Percentiles rank a stretch among this genome's conserved stretches.
Evolutionary conservation across 2,329 filamentous ascomycete species (phyloP).

Genomic region (Neospermospora avenae): DNA sequence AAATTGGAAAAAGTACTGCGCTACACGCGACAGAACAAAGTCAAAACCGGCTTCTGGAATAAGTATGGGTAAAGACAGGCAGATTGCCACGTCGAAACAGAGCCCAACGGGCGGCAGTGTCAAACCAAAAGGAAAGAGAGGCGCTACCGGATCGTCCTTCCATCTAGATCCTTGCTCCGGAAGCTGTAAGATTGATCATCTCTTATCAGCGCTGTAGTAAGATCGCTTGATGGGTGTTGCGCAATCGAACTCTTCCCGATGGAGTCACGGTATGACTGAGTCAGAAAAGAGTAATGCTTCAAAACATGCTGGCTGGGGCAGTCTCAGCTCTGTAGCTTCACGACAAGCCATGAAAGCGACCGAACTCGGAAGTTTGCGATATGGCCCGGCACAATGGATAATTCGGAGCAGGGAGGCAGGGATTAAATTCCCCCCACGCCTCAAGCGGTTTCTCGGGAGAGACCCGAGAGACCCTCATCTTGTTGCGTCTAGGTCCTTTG

Average conservation of each 20-base stretch:
- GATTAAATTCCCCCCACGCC: constrained; percentile 5
- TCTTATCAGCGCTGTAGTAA: neutral
- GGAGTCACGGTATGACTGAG: neutral
- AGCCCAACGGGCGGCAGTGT: neutral
- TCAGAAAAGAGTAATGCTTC: constrained; percentile 4
- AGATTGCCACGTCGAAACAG: neutral
- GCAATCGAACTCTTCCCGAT: neutral
- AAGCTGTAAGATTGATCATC: constrained; percentile 1
- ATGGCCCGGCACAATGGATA: neutral
- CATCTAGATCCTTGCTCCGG: constrained; percentile 2
- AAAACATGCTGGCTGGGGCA: neutral
- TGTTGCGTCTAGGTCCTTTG: neutral
- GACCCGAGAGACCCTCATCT: constrained; percentile 4
- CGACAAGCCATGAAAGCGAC: neutral
- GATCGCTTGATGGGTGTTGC: neutral
- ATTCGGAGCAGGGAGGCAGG: neutral
- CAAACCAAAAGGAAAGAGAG: neutral
- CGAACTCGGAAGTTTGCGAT: constrained; percentile 1
- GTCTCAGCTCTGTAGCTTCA: neutral
- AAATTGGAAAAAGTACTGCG: neutral
- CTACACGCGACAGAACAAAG: too few species aligned
- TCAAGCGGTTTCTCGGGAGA: neutral
- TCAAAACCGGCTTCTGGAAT: neutral
- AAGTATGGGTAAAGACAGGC: neutral
- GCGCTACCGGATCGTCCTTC: neutral